Base-by-base conservation (phyloP, 2,329 filamentous ascomycete species). In the Colletotrichum sublineola region DNA sequence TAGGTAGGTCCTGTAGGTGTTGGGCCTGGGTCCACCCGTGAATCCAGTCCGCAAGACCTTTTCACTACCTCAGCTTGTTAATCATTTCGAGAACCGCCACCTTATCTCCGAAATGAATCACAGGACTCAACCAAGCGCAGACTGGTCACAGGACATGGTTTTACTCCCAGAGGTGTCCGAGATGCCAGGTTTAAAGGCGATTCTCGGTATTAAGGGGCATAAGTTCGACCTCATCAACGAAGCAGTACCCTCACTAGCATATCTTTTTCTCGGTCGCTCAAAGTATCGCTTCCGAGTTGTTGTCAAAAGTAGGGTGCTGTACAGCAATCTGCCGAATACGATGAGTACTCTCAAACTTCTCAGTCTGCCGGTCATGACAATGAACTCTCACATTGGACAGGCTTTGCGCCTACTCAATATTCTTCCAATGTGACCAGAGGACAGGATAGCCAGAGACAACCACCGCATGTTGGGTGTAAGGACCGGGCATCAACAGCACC, bases 1-100 rank as follows among this genome's bases (percentile, higher is more conserved):
- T 82, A 61, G 92, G 90, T 79, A 89, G 86, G 77, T 82, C 84
- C 24, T 92, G 90, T 76, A 70, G 24, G 24, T 36, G 18, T 29
- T 72, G 44, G 52, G 66, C 11, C 20, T 69, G 53, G 66, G 83
- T 74, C 73, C 81, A 80, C n/a, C 78, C 74, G 82, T 68, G 8
- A 46, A 55, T 31, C 18, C 29, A 29, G 68, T 83, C 52, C 80
- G 80, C 58, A 83, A 80, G 61, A 80, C 84, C 12, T 87, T 87
- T 72, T 88, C 87, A n/a, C 81, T 93, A 20, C 85, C 89, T 38
- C 86, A 88, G 64, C 86, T 93, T 68, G 87, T 88, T 73, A 88
- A 86, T 68, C 87, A 91, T 74, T 90, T 90, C 68, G 87, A 90
- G 50, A 77, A 77, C 60, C 78, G 78, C 29, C 86, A 87, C 74